Evolutionary conservation across 2,329 filamentous ascomycete genomes (phyloP).

Genomic region (Clarireedia homoeocarpa): DNA sequence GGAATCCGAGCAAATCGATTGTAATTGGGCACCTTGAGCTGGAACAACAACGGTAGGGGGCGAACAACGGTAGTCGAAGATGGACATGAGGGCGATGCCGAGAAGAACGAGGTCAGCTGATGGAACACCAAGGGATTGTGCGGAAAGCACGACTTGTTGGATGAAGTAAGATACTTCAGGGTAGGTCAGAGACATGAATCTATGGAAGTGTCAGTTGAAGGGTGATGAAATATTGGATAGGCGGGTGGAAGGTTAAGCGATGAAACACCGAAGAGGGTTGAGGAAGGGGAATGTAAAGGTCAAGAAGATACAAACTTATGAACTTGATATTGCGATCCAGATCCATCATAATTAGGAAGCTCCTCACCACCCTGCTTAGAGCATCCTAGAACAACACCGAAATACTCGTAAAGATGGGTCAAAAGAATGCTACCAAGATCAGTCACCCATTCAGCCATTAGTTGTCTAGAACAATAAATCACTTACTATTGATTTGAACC

Average conservation of each 20-base stretch:
- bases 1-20: slow-evolving; percentile 48
- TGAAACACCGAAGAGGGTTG: too few relatives aligned
- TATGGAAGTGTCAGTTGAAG: slow-evolving; percentile 5
- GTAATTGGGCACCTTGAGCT: slow-evolving; percentile 38
- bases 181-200: slow-evolving; percentile 48
- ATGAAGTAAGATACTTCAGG: slow-evolving; percentile 52
- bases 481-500: slow-evolving; percentile 47
- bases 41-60: slow-evolving; percentile 39
- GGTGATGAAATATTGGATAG: neutral
- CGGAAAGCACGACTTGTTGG: slow-evolving; percentile 47
- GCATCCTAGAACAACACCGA: slow-evolving; percentile 51
- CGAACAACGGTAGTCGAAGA: slow-evolving; percentile 46
- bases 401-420: slow-evolving; percentile 55
- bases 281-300: neutral
- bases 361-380: slow-evolving; percentile 40
- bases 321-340: slow-evolving; percentile 41
- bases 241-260: too few relatives aligned
- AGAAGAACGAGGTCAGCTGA: slow-evolving; percentile 42
- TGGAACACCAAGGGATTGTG: slow-evolving; percentile 51
- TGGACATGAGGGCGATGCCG: slow-evolving; percentile 38
- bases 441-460: slow-evolving; percentile 1
- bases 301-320: slow-evolving; percentile 35
- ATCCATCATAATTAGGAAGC: slow-evolving; percentile 42
- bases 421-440: slow-evolving; percentile 36
- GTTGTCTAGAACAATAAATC: neutral